Base-by-base conservation (phyloP, 192 early-diverging fungal genomes). In the Haplosporangium gracile region DNA sequence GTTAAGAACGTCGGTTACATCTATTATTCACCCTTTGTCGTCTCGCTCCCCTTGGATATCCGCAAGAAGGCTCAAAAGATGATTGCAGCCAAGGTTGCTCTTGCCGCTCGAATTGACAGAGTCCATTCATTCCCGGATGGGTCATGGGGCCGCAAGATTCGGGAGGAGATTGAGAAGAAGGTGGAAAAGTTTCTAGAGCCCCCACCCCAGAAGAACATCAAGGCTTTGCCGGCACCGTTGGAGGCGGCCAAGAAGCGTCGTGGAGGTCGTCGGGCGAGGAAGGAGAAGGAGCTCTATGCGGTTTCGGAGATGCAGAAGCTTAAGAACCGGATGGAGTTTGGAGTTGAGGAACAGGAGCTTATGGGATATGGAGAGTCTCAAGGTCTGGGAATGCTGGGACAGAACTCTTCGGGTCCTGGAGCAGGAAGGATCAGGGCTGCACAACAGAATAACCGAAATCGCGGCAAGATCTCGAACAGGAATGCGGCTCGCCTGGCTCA, bases 241-340 rank as follows among this genome's bases (percentile, higher is more conserved):
- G 98, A 99, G 81, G 96, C 94, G 0, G 93, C 95, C 18, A 98
- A 98, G 88, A 96, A 96, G 78, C 88, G 95, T 22, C 91, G 99
- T 72, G 99, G 95, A 57, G 99, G 99, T n/a, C 94, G 94, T 49
- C 94, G 97, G 79, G 95, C 94, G 20, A 92, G 97, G 38, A 93
- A 92, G 84, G 90, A 91, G 43, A 97, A 97, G 87, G 97, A 99
- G 83, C 90, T 93, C 11, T 93, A 94, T 86, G 95, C 95, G 36
- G 82, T 93, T 70, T 96, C 97, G 0, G 99, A 99, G 87, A 91
- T 99, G 55, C 93, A 95, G 68, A 96, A 97, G 78, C 95, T 96
- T 24, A 93, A 95, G 77, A 98, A 99, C 87, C 91, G 99, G 6
- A 93, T 99, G 89, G 92, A 91, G 72, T 99, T 99, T 93, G 97